Conservation (phyloP, 345 rosid species). For the Rhodomyrtus tomentosa region DNA sequence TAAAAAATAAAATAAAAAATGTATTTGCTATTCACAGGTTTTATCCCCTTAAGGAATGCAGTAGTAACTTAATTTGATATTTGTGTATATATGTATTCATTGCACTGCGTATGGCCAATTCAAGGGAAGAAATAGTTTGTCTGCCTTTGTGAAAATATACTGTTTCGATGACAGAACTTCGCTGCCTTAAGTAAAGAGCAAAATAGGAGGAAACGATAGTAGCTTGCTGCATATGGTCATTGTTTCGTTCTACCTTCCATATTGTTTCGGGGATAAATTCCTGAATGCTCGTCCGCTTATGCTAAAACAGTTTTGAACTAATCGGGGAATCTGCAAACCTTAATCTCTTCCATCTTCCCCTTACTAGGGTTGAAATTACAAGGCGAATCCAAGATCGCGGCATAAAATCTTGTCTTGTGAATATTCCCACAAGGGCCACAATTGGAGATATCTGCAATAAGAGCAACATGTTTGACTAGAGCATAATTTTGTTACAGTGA, state of each 20-base stretch:
- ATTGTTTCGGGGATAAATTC: not conserved
- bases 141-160: not conserved
- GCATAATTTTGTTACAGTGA: too few relatives aligned
- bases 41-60: not conserved
- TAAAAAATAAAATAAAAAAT: too few relatives aligned
- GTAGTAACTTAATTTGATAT: not conserved
- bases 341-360: constrained; percentile 67
- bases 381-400: constrained; percentile 58
- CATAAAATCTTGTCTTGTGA: constrained; percentile 95
- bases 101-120: not conserved
- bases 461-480: not conserved
- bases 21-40: not conserved
- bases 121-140: not conserved
- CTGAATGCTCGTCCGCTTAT: not conserved
- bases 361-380: constrained; percentile 43
- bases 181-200: not conserved
- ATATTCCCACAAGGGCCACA: constrained; percentile 73
- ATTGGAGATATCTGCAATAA: constrained; percentile 58
- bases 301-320: constrained; percentile 4
- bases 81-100: not conserved
- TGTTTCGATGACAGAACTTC: not conserved
- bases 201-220: not conserved
- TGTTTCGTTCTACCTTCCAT: not conserved
- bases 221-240: not conserved
- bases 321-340: constrained; percentile 31